Evolutionary conservation across 768 basidiomycete genomes (phyloP), one percentile per base, ranked within the genome.

Genomic region (Galerina marginata): DNA sequence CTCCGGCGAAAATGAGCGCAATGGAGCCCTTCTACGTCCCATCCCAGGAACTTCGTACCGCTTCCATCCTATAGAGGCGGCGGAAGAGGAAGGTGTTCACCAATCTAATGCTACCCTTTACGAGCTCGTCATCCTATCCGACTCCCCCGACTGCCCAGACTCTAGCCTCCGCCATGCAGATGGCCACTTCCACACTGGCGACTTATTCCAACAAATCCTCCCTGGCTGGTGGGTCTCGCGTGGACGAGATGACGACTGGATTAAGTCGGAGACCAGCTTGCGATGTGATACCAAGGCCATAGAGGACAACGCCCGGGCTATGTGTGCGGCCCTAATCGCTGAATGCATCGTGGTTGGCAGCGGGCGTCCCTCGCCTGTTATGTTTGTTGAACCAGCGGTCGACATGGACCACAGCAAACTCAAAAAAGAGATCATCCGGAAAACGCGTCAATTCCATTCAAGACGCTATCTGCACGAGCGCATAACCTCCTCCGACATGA

Each of bases 231-330:
- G 88, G 69, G 69, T 85, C 47, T 89, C 83, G 62, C 83, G 87
- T 39, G 91, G 91, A 25, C 84, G 91, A 43, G 85, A 91, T 61
- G 91, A 93, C 65, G 91, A 93, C 72, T 92, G 91, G 91, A 92
- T 93, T 72, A 93, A 92, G 76, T 87, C 86, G 40, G 88, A 90
- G 69, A 90, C 85, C 69, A 87, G 90, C 68, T 75, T 92, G 62
- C 83, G 91, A 53, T 92, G 91, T 67, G 91, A 93, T 67, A 91
- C 91, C 51, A 87, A 85, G 81, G 83, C 90, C 38, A 91, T 93
- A 67, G 91, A 93, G 74, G 90, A 93, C 62, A 89, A 91, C 65
- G 80, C 86, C 16, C 85, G 88, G 46, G 74, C 79, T 39, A 87
- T 83, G 62, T 93, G 91, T 71, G 82, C 76, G 2, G 76, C 81